Conservation (phyloP, 768 basidiomycete genomes). For the Trametes punicea region DNA sequence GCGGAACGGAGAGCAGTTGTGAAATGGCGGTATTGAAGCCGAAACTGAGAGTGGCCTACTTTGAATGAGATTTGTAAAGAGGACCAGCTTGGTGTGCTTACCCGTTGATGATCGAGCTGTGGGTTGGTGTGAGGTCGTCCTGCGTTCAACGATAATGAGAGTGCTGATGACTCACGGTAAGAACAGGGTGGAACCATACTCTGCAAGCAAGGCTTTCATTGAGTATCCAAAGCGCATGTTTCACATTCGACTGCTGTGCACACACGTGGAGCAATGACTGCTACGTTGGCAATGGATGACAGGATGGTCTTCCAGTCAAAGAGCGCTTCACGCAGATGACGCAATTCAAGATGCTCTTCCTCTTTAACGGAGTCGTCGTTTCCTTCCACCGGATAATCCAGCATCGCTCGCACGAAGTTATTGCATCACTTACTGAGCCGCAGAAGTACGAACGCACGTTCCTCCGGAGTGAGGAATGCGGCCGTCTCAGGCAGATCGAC, state of each 20-base stretch:
- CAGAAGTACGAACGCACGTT: constrained; percentile 50
- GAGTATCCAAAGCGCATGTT: neutral
- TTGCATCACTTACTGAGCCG: constrained; percentile 45
- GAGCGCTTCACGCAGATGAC: constrained; percentile 53
- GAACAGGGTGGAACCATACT: constrained; percentile 67
- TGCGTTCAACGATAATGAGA: too few species aligned
- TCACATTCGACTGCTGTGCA: constrained; percentile 5
- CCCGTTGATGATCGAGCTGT: constrained; percentile 58
- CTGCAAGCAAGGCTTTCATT: constrained; percentile 29
- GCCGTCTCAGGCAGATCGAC: constrained; percentile 61
- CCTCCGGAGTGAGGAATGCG: constrained; percentile 55
- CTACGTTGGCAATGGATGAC: constrained; percentile 55
- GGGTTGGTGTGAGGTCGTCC: neutral
- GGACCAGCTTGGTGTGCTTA: constrained; percentile 23
- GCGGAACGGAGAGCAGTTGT: constrained; percentile 66
- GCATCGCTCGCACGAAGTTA: too few species aligned
- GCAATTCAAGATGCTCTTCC: constrained; percentile 53
- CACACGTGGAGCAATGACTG: constrained; percentile 55
- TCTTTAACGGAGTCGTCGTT: constrained; percentile 53
- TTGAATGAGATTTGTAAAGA: neutral
- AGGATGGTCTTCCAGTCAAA: constrained; percentile 66
- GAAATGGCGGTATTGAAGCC: constrained; percentile 54
- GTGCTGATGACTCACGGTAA: constrained; percentile 47
- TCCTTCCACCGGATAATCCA: constrained; percentile 36
- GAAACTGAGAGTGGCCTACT: constrained; percentile 39